phyloP scores from a whole-genome alignment of 148 eudicot species.

The Drosera capensis region DNA sequence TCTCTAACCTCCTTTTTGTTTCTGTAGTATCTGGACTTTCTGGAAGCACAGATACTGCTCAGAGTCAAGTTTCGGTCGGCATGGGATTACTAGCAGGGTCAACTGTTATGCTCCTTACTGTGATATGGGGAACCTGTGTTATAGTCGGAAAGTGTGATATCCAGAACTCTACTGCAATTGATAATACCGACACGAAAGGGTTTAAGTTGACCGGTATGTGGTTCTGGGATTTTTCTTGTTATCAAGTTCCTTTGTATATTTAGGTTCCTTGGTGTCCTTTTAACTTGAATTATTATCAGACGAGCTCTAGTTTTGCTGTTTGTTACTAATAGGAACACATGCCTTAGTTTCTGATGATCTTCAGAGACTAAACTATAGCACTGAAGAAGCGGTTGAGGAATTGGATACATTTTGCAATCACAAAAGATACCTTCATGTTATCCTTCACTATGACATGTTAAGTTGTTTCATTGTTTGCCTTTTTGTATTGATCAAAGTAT shows the following conservation, averaged over 20 bases:
- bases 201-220: conserved; percentile 40
- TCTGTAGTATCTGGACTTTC: conserved; percentile 78
- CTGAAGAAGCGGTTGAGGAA: too few relatives aligned
- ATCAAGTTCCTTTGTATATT: not conserved
- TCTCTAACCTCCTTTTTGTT: not conserved
- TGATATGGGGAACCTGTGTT: conserved; percentile 80
- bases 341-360: too few relatives aligned
- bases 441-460: too few relatives aligned
- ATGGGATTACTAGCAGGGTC: conserved; percentile 96
- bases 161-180: conserved; percentile 27
- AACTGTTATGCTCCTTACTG: conserved; percentile 80
- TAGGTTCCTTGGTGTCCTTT: too few relatives aligned
- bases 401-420: too few relatives aligned
- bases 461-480: not conserved
- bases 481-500: too few relatives aligned
- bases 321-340: too few relatives aligned
- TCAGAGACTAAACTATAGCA: too few relatives aligned
- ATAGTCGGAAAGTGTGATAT: conserved; percentile 81
- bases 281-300: too few relatives aligned
- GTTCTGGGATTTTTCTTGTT: not conserved
- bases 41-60: conserved; percentile 64
- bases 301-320: too few relatives aligned
- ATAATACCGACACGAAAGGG: conserved; percentile 48
- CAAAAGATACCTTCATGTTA: too few relatives aligned
- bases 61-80: conserved; percentile 84